Evolutionary conservation across 2,329 filamentous ascomycete genomes (phyloP).

Genomic region (Trichoderma harzianum): DNA sequence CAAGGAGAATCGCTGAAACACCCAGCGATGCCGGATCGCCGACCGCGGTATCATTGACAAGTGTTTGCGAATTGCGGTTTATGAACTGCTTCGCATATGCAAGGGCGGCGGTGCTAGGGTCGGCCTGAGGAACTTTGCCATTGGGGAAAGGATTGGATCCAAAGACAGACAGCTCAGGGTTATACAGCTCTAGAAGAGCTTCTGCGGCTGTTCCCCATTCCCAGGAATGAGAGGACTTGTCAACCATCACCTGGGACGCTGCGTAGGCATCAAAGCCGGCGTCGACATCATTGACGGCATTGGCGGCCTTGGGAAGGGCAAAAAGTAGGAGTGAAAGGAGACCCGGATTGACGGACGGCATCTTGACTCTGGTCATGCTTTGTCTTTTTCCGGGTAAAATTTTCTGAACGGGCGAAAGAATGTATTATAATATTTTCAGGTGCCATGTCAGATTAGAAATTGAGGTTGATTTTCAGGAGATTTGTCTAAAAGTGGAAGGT

Average conservation of each 20-base stretch:
- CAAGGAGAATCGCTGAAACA: slow-evolving; percentile 19
- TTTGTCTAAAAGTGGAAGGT: background rate
- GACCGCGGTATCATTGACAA: slow-evolving; percentile 14
- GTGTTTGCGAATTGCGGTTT: slow-evolving; percentile 16
- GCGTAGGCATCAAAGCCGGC: slow-evolving; percentile 18
- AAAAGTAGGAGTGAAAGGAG: background rate
- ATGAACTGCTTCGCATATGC: slow-evolving; percentile 18
- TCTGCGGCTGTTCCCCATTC: slow-evolving; percentile 22
- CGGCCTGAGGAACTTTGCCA: slow-evolving; percentile 15
- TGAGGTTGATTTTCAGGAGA: background rate
- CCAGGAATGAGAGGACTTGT: slow-evolving; percentile 18
- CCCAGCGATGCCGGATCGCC: slow-evolving; percentile 21
- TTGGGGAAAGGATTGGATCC: slow-evolving; percentile 18
- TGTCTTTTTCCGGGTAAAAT: background rate
- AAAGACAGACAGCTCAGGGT: slow-evolving; percentile 20
- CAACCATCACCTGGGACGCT: slow-evolving; percentile 16
- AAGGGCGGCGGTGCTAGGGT: slow-evolving; percentile 5
- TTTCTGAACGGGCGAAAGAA: background rate
- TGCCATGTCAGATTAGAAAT: background rate
- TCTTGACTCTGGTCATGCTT: background rate
- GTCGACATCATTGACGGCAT: slow-evolving; percentile 5
- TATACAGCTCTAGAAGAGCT: slow-evolving; percentile 20
- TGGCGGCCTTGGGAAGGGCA: background rate
- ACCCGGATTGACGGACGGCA: background rate
- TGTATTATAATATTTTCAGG: background rate